Conservation (phyloP, 805 yeast species). For the Scheffersomyces stipitis region DNA sequence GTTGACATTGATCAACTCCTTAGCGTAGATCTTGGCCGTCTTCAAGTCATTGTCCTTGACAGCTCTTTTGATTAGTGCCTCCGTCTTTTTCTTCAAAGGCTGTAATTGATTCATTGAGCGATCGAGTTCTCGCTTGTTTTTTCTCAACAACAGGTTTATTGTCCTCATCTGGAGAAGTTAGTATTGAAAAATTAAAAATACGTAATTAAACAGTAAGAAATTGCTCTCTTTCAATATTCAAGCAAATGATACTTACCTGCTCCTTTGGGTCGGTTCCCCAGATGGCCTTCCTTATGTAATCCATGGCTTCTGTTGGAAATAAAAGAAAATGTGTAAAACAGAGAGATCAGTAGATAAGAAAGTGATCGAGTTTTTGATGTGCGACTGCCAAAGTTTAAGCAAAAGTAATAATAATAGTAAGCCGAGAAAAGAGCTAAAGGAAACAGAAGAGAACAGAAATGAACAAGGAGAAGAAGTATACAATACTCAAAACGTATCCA, state of each 20-base stretch:
- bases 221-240: no score
- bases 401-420: no score
- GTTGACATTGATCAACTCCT: conserved; percentile 71
- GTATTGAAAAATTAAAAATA: neutral
- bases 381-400: no score
- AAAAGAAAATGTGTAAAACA: no score
- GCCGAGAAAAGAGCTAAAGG: no score
- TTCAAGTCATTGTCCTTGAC: conserved; percentile 76
- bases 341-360: no score
- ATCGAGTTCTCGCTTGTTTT: conserved; percentile 82
- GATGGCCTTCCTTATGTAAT: conserved; percentile 77
- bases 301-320: no score
- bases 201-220: no score
- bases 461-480: no score
- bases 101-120: conserved; percentile 65
- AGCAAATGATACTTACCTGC: conserved; percentile 53
- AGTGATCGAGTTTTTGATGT: no score
- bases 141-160: conserved; percentile 76
- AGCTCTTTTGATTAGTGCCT: conserved; percentile 66
- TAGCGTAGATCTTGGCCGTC: conserved; percentile 76
- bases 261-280: conserved; percentile 98
- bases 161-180: conserved; percentile 51
- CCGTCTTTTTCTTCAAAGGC: conserved; percentile 71
- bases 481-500: no score
- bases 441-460: no score